These are phyloP conservation scores for Thinopyrum elongatum DNA, from an alignment of 176 grass and related monocot genomes.

Conservation along the genomic window DNA sequence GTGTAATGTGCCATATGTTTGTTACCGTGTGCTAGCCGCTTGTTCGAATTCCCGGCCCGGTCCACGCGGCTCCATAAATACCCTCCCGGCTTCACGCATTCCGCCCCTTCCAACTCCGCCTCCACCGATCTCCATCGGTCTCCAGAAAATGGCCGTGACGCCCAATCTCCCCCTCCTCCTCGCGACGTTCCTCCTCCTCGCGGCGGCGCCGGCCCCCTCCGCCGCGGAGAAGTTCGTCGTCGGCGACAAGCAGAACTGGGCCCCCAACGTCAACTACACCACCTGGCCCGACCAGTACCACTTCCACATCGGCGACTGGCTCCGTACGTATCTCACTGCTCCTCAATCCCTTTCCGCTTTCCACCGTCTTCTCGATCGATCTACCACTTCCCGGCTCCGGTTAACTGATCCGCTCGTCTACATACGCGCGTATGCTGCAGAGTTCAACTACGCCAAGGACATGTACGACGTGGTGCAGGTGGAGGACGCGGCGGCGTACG, in stretches of 20 bases:
- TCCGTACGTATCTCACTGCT: slow-evolving; percentile 29
- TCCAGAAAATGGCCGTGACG: slow-evolving; percentile 18
- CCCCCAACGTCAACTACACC: slow-evolving; percentile 60
- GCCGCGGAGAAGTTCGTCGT: slow-evolving; percentile 33
- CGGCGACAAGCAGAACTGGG: slow-evolving; percentile 41
- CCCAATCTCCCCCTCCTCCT: not conserved
- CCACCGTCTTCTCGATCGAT: not conserved
- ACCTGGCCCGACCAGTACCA: slow-evolving; percentile 53
- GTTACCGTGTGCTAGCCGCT: not conserved
- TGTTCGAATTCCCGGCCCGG: not conserved
- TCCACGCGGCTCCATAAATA: slow-evolving; percentile 23
- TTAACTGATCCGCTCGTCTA: no score
- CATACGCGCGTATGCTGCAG: slow-evolving; percentile 5
- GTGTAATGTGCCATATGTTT: no score
- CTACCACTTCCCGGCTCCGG: not conserved
- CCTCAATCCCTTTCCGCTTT: not conserved
- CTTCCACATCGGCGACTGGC: slow-evolving; percentile 78
- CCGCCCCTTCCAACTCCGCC: not conserved
- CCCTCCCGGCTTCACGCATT: slow-evolving; percentile 8
- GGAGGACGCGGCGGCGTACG: slow-evolving; percentile 52
- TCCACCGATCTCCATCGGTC: not conserved
- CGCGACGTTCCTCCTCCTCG: not conserved
- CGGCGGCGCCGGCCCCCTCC: not conserved
- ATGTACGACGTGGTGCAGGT: slow-evolving; percentile 76
- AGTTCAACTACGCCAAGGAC: slow-evolving; percentile 53